Percentiles rank a stretch among this genome's conserved stretches.
Evolutionary conservation across 2,329 filamentous ascomycete species (phyloP).

Genomic region (Colletotrichum costaricense): DNA sequence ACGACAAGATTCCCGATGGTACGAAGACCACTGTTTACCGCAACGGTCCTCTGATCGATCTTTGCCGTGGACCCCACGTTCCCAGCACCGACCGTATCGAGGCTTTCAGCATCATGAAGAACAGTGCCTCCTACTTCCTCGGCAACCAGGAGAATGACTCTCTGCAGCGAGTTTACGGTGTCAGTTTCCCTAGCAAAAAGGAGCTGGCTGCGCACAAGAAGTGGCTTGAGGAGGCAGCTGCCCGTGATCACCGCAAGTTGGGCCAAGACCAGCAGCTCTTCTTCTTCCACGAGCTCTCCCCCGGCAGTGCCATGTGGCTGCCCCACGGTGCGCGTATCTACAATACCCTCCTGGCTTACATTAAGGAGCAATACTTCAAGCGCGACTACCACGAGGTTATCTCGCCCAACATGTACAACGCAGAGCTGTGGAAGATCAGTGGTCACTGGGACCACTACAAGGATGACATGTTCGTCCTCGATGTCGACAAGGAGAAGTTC

Average conservation of each 20-base stretch:
- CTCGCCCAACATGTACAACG: conserved; percentile 93
- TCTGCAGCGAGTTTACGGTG: conserved; percentile 94
- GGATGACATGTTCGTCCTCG: conserved; percentile 81
- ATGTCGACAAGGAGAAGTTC: conserved; percentile 84
- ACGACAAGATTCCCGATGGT: conserved; percentile 88
- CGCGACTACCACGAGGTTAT: conserved; percentile 96
- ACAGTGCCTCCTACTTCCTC: conserved; percentile 84
- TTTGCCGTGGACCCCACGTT: conserved; percentile 95
- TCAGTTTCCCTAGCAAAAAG: conserved; percentile 97
- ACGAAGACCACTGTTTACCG: conserved; percentile 94
- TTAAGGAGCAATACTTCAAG: conserved; percentile 90
- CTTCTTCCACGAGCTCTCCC: conserved; percentile 95
- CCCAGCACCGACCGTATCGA: conserved; percentile 87
- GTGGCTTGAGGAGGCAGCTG: conserved; percentile 97
- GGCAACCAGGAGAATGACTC: conserved; percentile 95
- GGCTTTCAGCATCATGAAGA: conserved; percentile 82
- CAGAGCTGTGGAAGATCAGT: conserved; percentile 91
- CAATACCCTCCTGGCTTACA: conserved; percentile 85
- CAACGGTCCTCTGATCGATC: conserved; percentile 92
- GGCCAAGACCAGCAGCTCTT: conserved; percentile 97
- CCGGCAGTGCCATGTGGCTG: conserved; percentile 91
- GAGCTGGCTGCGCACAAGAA: conserved; percentile 92
- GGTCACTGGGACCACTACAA: conserved; percentile 94
- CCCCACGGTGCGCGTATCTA: conserved; percentile 94
- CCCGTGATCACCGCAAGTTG: conserved; percentile 94